These are phyloP conservation scores for Lipomyces starkeyi DNA, from an alignment of 805 yeast species.

Conservation along the genomic window DNA sequence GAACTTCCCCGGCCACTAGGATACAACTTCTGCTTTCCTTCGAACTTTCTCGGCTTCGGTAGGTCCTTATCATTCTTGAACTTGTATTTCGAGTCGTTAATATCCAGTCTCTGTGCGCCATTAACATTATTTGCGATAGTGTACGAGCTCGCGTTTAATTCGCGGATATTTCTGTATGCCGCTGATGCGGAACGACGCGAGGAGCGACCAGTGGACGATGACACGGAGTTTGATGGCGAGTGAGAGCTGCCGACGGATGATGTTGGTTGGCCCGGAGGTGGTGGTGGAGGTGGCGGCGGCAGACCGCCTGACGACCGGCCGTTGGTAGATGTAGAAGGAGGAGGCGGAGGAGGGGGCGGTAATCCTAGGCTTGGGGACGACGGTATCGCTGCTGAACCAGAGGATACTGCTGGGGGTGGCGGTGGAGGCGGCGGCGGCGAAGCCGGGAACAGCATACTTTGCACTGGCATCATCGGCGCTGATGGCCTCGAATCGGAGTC, in stretches of 20 bases:
- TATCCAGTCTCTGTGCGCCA: conserved; percentile 48
- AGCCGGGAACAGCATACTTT: conserved; percentile 21
- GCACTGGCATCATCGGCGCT: conserved; percentile 41
- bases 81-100: conserved; percentile 76
- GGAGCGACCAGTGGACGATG: conserved; percentile 14
- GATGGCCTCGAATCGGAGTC: conserved; percentile 45
- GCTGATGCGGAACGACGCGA: conserved; percentile 16
- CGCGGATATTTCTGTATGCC: conserved; percentile 54
- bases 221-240: conserved; percentile 21
- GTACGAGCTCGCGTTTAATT: conserved; percentile 68
- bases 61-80: conserved; percentile 70
- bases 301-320: conserved; percentile 28
- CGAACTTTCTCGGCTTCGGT: conserved; percentile 87
- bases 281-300: conserved; percentile 44
- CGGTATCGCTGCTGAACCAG: background rate
- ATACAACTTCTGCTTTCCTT: conserved; percentile 74
- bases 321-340: conserved; percentile 25
- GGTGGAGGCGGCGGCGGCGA: conserved; percentile 46
- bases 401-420: conserved; percentile 35
- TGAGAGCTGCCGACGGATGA: conserved; percentile 7
- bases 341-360: conserved; percentile 26
- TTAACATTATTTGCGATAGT: conserved; percentile 51
- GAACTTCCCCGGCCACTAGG: conserved; percentile 96
- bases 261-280: conserved; percentile 36
- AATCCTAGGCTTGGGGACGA: conserved; percentile 5